Base-by-base conservation (phyloP, 2,329 filamentous ascomycete genomes). In the Trichoderma harzianum region DNA sequence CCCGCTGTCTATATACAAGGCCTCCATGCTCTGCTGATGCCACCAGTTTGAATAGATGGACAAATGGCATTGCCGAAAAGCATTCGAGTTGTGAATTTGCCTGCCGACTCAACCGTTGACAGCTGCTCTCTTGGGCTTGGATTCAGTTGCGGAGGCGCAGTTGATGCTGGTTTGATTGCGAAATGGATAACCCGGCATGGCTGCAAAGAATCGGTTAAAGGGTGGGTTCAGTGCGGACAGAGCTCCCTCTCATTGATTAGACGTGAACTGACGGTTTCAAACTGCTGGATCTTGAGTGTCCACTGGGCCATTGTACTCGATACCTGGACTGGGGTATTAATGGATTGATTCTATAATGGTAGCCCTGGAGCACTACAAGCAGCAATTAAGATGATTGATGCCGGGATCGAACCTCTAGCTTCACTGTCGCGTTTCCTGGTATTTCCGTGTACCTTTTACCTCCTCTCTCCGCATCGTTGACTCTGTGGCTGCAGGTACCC, bases 61-160 rank as follows among this genome's bases (percentile, higher is more conserved):
- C 60, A 43, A 51, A 30, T 51, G 39, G 58, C 36, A 43, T 47
- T 7, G 39, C 61, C 61, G 61, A 64, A 39, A 64, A 64, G 18
- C 47, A 36, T 5, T 67, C 14, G 28, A 36, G 24, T n/a, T 18
- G 39, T 43, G 16, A n/a, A 43, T 43, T 43, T n/a, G 36, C 28
- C 57, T 53, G 66, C 57, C 66, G 57, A 62, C 43, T 51, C 39
- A 69, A 62, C 66, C 57, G 57, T 62, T 43, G 28, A 62, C 66
- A 32, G 36, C 66, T 69, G 39, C 66, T 61, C n/a, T 43, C 39
- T 62, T 39, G 55, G 57, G 66, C 47, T 61, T 26, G 18, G 34
- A 58, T n/a, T 30, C 16, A 67, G 32, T 53, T 62, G 66, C 66
- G 66, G 57, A 69, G 66, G 66, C 66, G 66, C 66, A 69, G 66